phyloP scores from a whole-genome alignment of 768 basidiomycete species.

The Lyophyllum atratum region DNA sequence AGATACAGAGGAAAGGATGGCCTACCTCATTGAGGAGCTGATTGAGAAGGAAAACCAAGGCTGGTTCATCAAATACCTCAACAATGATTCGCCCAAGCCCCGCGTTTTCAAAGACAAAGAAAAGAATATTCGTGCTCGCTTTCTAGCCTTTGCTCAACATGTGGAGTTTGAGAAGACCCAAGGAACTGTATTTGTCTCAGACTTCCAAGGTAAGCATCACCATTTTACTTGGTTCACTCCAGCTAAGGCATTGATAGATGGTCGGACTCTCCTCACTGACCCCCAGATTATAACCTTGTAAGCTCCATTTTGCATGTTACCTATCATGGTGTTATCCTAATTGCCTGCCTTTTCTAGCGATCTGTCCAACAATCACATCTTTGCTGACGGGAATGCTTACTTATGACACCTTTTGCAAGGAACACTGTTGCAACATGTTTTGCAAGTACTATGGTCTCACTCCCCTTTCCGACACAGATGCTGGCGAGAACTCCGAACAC shows the following conservation, averaged over 20 bases:
- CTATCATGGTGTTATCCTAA: neutral
- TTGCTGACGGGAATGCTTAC: slow-evolving; percentile 11
- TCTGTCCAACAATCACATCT: slow-evolving; percentile 6
- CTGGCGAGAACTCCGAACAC: too few species aligned
- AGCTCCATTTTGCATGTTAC: neutral
- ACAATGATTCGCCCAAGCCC: slow-evolving; percentile 20
- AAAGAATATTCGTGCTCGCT: slow-evolving; percentile 8
- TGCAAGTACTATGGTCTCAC: too few species aligned
- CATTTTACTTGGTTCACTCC: too few species aligned
- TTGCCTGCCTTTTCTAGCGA: neutral
- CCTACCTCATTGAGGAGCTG: too few species aligned
- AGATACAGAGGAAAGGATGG: too few species aligned
- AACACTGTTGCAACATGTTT: slow-evolving; percentile 12
- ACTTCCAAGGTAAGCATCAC: too few species aligned
- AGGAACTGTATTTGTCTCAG: too few species aligned
- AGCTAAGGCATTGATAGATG: too few species aligned
- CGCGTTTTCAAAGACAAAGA: slow-evolving; percentile 1
- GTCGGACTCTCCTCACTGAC: too few species aligned
- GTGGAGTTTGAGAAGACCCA: too few species aligned
- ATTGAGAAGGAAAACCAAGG: too few species aligned
- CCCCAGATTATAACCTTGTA: slow-evolving; percentile 6
- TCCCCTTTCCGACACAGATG: too few species aligned
- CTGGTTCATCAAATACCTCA: slow-evolving; percentile 28
- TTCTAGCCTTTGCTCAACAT: slow-evolving; percentile 26
- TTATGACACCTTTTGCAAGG: slow-evolving; percentile 6